Evolutionary conservation across 371 early-diverging fungal genomes (phyloP), one percentile per base, ranked within the genome.

Genomic region (Fennellomyces sp.): DNA sequence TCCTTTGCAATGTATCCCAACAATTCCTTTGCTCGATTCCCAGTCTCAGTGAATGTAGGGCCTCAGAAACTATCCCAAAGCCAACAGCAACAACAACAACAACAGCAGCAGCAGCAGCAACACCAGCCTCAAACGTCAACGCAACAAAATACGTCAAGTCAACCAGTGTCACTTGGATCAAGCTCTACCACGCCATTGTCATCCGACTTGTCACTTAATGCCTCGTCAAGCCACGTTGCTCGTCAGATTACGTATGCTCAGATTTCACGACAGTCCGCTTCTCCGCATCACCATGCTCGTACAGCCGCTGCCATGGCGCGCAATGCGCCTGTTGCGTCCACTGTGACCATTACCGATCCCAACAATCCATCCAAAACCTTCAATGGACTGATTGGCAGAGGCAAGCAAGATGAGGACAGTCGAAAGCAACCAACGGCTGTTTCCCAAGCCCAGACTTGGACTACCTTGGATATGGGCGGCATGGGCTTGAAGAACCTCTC

Each of bases 201-300:
- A 0, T 19, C 39, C 12, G 33, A 31, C n/a, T 19, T n/a, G 49
- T 15, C 58, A 45, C 21, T 45, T 4, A 65, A 67, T 6, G 65
- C 70, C 58, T 23, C 17, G 13, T 45, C 80, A 66, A 29, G 78
- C 26, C 87, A 87, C 70, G 84, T 90, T 55, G 91, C 92, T 76
- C 84, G 87, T 57, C 92, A 91, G 66, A 45, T 92, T 26, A 85
- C 84, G 10, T 85, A 85, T 65, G 89, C 88, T 13, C 88, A 88
- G 55, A 62, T 85, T 41, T 91, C 92, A 38, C 86, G 94, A 49
- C 88, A 90, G 50, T 84, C 92, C 2, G 79, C 89, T n/a, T 81
- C 92, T 4, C 94, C 95, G 26, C 96, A 96, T 68, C 92, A 93
- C 66, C 92, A 94, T 63, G 94, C 95, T 29, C 87, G 94, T 48